A percentile compares a stretch with the other conserved stretches of the same genome.
Conservation (phyloP, 352 stramenopile genomes). For the Phytophthora agathidicida region DNA sequence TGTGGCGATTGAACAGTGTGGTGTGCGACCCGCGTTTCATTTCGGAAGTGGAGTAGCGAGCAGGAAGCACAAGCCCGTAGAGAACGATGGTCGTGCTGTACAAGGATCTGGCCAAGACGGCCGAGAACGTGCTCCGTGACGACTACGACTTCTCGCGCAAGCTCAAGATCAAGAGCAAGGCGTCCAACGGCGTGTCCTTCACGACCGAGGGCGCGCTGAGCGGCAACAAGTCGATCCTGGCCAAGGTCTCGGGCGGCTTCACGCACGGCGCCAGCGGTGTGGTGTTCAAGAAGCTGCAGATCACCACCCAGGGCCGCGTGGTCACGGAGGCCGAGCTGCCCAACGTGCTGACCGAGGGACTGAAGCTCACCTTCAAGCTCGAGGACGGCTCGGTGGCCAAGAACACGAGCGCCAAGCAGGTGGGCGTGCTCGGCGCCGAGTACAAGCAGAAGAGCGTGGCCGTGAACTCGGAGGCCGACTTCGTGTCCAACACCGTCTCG, state of each 20-base stretch:
- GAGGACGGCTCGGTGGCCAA: conserved; percentile 84
- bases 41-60: conserved; percentile 48
- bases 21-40: conserved; percentile 48
- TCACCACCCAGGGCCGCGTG: conserved; percentile 80
- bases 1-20: conserved; percentile 12
- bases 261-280: conserved; percentile 68
- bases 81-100: conserved; percentile 71
- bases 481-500: conserved; percentile 75
- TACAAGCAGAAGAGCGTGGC: conserved; percentile 81
- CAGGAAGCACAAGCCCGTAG: conserved; percentile 9
- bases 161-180: conserved; percentile 86
- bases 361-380: conserved; percentile 87
- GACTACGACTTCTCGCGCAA: conserved; percentile 85
- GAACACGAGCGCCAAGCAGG: conserved; percentile 71
- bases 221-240: conserved; percentile 86
- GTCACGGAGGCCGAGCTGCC: conserved; percentile 79
- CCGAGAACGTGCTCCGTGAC: conserved; percentile 72
- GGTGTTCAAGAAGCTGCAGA: conserved; percentile 89
- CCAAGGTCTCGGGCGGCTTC: conserved; percentile 82
- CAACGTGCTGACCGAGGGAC: conserved; percentile 75
- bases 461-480: conserved; percentile 78
- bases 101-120: conserved; percentile 86
- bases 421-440: conserved; percentile 77
- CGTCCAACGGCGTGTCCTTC: conserved; percentile 75
- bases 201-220: conserved; percentile 76